These are phyloP conservation scores for Carnegiea gigantea DNA, from an alignment of 179 eudicot genomes.

Conservation along the genomic window DNA sequence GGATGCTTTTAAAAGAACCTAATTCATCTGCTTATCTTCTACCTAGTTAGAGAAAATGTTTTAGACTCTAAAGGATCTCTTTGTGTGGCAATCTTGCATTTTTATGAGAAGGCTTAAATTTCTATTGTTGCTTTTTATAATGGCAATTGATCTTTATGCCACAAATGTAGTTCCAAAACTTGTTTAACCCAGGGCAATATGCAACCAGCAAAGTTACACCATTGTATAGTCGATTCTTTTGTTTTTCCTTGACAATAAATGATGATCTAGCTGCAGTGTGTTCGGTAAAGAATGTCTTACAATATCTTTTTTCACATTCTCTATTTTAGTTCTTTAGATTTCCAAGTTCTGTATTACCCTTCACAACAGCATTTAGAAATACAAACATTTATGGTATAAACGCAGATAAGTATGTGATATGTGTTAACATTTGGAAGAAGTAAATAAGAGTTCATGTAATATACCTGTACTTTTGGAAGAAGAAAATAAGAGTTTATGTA, in stretches of 20 bases:
- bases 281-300: neutral
- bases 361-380: neutral
- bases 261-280: neutral
- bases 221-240: neutral
- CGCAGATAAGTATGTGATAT: neutral
- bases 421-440: neutral
- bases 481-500: neutral
- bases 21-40: neutral
- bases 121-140: too few species aligned
- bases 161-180: neutral
- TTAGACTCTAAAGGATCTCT: neutral
- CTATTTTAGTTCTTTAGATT: neutral
- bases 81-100: neutral
- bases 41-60: neutral
- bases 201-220: neutral
- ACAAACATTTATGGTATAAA: too few species aligned
- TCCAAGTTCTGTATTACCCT: neutral
- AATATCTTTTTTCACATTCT: neutral
- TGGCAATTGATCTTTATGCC: neutral
- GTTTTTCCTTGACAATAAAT: neutral
- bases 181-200: neutral
- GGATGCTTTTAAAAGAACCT: neutral
- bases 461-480: neutral
- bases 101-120: neutral
- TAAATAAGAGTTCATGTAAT: neutral